Evolutionary conservation across 2,329 filamentous ascomycete species (phyloP), one percentile per base, ranked within the genome.

Genomic region (Myotisia sp.): DNA sequence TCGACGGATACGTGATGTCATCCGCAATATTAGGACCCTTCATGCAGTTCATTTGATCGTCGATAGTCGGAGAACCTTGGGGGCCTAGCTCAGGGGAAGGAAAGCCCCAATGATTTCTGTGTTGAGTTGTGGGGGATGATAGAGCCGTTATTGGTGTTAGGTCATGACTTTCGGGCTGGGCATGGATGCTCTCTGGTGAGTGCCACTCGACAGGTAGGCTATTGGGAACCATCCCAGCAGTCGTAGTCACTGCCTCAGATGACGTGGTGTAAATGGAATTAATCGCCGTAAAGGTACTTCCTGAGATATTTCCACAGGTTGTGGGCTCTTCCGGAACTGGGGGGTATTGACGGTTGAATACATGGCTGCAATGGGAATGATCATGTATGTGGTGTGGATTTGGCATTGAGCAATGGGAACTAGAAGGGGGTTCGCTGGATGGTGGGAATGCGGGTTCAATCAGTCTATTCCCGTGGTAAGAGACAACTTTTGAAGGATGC

Each of bases 61-160:
- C 29, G 31, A 34, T 34, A 17, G 31, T 26, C 12, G 31, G 31
- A 23, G 31, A 34, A 16, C 21, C 18, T 18, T 23, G 12, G 10
- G 24, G 21, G 12, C 31, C 17, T 22, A 26, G 19, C n/a, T 34
- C 23, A 6, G 31, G 31, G 16, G 21, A 26, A 12, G 31, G 21
- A 26, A 26, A 34, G 16, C 16, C 23, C 31, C 31, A 35, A 14
- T 24, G 26, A 18, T 21, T 35, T 29, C 24, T 35, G 6, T 17
- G 33, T n/a, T 35, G 33, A 7, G 26, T 29, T 5, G 26, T 19
- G 24, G 31, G 31, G 20, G 31, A 34, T 6, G 31, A 22, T 8
- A 34, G 31, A n/a, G 23, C 8, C 22, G 22, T 8, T n/a, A n/a
- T n/a, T 24, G 22, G 22, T 12, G 22, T 24, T 34, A 7, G 31